phyloP scores from a whole-genome alignment of 768 basidiomycete genomes.

The Suillus lakei region DNA sequence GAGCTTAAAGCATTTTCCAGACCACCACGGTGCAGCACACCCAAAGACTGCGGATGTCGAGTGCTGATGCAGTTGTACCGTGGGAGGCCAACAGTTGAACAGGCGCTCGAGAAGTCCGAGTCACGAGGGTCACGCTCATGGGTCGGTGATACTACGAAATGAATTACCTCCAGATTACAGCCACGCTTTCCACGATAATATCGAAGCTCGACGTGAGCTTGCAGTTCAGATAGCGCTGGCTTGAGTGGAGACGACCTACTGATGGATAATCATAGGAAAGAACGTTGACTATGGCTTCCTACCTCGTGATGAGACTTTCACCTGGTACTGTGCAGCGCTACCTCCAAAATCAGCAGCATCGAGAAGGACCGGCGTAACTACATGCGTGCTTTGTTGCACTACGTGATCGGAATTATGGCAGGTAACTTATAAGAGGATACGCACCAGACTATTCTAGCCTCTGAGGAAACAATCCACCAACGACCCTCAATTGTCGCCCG shows the following conservation, averaged over 20 bases:
- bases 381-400: not conserved
- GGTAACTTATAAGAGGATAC: not conserved
- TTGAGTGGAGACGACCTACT: not conserved
- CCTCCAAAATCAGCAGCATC: not conserved
- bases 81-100: not conserved
- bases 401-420: not conserved
- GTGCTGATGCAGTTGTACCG: not conserved
- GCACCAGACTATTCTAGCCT: not conserved
- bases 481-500: not conserved
- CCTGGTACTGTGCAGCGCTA: not conserved
- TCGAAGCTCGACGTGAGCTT: too few relatives aligned
- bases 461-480: not conserved
- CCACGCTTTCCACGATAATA: too few relatives aligned
- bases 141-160: not conserved
- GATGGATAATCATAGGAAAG: not conserved
- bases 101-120: not conserved
- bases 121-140: too few relatives aligned
- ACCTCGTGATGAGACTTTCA: not conserved
- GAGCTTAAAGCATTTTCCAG: not conserved
- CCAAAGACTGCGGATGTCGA: not conserved
- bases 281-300: not conserved
- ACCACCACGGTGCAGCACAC: not conserved
- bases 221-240: not conserved
- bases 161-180: not conserved
- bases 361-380: not conserved